Base-by-base conservation (phyloP, 139 green algal genomes). In the Chlorella sp. region DNA sequence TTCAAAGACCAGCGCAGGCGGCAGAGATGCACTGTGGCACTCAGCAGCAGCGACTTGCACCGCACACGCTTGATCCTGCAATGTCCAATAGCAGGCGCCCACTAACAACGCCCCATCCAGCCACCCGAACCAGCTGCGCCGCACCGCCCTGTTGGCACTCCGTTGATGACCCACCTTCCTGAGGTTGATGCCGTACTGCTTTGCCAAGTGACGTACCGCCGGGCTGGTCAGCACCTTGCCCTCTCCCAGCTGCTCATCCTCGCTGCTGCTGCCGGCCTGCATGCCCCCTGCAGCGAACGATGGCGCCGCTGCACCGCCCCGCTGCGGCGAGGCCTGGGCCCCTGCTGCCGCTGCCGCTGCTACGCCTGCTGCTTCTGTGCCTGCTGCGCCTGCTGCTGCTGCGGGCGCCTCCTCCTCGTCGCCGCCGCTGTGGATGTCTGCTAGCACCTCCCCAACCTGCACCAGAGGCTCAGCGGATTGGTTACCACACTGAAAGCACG, bases 391-490 rank as follows among this genome's bases (percentile, higher is more conserved):
- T n/a, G 72, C 69, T 77, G 72, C 76, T 62, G 38, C 76, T 41
- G n/a, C 36, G 22, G 48, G 68, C 4, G 75, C 76, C 38, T 82
- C 82, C 11, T 40, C 84, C 54, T 77, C 76, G 14, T 60, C 51
- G 14, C 51, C 51, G 51, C 51, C 51, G 22, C 13, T 60, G 44
- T 78, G 72, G 56, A 98, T 90, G 82, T 98, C 94, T 22, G 92
- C 86, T 48, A 98, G 92, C 22, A 92, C 81, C 0, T 90, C 93
- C 2, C 95, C 95, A 9, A 98, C 95, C 86, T 95, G 60, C 14
- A 44, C 28, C 38, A 56, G 24, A 2, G 13, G 22, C 13, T 24
- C 51, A 24, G 51, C 16, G 14, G 24, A 60, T 60, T 11, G 16
- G 24, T 26, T 3, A 60, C 9, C 2, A 20, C 51, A 60, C 11